Base-by-base conservation (phyloP, 352 stramenopile species). In the Phytophthora fragariae region DNA sequence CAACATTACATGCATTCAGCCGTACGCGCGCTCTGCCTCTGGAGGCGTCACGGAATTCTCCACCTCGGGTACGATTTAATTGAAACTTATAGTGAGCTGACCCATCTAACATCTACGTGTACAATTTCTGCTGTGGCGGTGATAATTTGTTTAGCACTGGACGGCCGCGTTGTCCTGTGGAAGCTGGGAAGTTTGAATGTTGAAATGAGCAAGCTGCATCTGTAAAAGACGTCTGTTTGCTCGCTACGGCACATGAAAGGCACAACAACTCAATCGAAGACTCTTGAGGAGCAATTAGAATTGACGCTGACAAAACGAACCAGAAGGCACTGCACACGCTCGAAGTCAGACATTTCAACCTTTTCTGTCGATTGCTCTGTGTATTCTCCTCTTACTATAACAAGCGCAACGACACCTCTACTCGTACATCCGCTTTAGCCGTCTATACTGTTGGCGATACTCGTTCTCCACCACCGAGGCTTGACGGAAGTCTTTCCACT, bases 401-500 rank as follows among this genome's bases (percentile, higher is more conserved):
- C 55, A 68, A 80, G 47, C 27, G 59, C 47, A 66, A 58, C 50
- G 41, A 75, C 46, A 68, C 66, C 47, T 77, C 74, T 91, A 95
- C 84, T 95, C 90, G 77, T 98, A 99, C 69, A 98, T 76, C 46
- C 65, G 72, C 70, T 98, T 98, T 74, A 99, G 95, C 14, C 93
- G 88, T 68, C 88, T 83, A 72, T 98, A 98, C 66, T 98, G 92
- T 62, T 94, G 89, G 24, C 93, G 84, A 75, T 91, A 97, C 61
- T 92, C 70, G 73, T 93, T 91, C 74, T 98, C 96, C 58, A 98
- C 86, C 29, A 92, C 76, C 9, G 93, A 98, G 14, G 93, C 97
- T 37, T 97, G 79, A 17, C 90, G 86, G 46, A 98, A 94, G 57
- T 92, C 92, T 63, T 85, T 82, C 84, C 93, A 96, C 63, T 94